These are phyloP conservation scores for Podospora bellae-mahoneyi DNA, from an alignment of 495 filamentous ascomycete genomes.

Conservation along the genomic window DNA sequence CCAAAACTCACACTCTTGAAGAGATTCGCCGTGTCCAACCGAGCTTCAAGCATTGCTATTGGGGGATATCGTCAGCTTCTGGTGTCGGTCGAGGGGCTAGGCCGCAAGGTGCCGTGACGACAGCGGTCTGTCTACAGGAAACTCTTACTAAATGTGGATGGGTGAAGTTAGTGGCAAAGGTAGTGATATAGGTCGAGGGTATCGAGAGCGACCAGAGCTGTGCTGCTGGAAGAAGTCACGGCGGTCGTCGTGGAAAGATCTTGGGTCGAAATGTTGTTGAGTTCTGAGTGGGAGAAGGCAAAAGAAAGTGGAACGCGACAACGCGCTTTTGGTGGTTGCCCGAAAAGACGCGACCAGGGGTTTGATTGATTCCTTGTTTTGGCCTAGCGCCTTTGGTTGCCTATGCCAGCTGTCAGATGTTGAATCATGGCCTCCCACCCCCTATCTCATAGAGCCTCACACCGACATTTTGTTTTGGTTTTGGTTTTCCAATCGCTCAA, in stretches of 20 bases:
- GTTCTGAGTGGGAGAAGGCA: slow-evolving; percentile 15
- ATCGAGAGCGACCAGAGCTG: background rate
- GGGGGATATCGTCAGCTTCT: background rate
- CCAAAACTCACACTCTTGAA: slow-evolving; percentile 78
- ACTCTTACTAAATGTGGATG: slow-evolving; percentile 18
- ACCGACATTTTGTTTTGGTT: background rate
- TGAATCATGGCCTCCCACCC: background rate
- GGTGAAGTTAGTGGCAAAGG: background rate
- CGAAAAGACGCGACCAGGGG: slow-evolving; percentile 24
- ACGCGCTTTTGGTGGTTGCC: slow-evolving; percentile 18
- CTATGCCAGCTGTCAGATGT: background rate
- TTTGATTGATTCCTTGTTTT: slow-evolving; percentile 30
- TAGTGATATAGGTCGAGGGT: background rate
- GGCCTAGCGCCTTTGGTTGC: slow-evolving; percentile 12
- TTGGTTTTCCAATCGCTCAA: background rate
- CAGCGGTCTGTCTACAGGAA: background rate
- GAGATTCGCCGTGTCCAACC: slow-evolving; percentile 87
- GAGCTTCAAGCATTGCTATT: slow-evolving; percentile 81
- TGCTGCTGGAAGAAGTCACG: background rate
- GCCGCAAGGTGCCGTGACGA: background rate
- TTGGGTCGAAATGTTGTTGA: slow-evolving; percentile 13
- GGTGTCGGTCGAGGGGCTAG: background rate
- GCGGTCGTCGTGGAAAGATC: slow-evolving; percentile 1
- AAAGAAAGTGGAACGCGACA: slow-evolving; percentile 21
- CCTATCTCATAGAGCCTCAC: background rate